Conservation (phyloP, 306 rosid genomes). For the Albizia julibrissin region DNA sequence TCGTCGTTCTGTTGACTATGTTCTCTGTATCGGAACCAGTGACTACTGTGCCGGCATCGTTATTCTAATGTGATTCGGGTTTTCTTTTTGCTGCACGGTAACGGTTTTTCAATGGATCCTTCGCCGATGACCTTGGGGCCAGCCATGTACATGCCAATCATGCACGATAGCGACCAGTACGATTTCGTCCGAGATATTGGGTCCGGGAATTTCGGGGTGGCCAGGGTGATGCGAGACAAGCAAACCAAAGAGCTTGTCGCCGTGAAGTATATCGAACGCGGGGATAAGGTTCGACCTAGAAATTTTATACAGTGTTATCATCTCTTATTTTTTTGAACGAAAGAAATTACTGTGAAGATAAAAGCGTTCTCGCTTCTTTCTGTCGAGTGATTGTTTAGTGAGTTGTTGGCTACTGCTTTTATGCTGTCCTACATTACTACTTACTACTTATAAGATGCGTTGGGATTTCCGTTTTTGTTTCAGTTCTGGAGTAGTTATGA, state of each 20-base stretch:
- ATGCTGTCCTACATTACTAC: constrained; percentile 25
- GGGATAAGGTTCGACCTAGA: constrained; percentile 66
- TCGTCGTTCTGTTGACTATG: not conserved
- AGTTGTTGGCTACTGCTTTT: constrained; percentile 5
- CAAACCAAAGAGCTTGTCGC: constrained; percentile 87
- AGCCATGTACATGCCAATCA: constrained; percentile 79
- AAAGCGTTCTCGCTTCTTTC: not conserved
- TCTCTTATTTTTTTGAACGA: not conserved
- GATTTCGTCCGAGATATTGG: constrained; percentile 87
- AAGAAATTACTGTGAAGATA: not conserved
- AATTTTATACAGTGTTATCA: not conserved
- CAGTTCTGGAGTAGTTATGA: not conserved
- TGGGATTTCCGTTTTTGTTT: constrained; percentile 40
- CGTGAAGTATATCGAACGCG: constrained; percentile 90
- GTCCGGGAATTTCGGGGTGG: constrained; percentile 88
- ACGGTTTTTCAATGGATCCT: constrained; percentile 66
- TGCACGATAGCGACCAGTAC: constrained; percentile 92
- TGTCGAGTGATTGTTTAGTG: constrained; percentile 4
- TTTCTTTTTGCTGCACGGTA: constrained; percentile 1
- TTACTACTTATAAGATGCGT: not conserved
- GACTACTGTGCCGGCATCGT: constrained; percentile 24
- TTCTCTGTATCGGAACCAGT: not conserved
- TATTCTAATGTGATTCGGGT: constrained; percentile 44
- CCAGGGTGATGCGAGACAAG: constrained; percentile 87
- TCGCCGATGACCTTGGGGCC: constrained; percentile 67